A percentile compares a stretch with the other conserved stretches of the same genome.
These are phyloP conservation scores for Saccharomycopsis fodiens DNA, from an alignment of 805 yeast genomes.

Conservation along the genomic window DNA sequence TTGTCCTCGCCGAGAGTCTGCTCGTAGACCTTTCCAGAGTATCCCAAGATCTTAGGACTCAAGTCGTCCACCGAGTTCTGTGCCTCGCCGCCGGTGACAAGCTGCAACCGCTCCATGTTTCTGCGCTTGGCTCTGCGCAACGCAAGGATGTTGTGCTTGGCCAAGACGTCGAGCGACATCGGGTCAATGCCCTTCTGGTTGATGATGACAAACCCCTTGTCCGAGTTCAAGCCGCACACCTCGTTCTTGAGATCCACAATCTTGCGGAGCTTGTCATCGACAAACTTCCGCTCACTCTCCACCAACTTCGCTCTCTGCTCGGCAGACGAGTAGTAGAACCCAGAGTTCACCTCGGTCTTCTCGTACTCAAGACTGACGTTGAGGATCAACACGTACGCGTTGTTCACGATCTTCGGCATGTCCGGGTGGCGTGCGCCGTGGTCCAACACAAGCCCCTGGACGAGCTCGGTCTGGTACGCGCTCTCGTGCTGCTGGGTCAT, in stretches of 20 bases:
- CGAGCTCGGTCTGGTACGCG: constrained; percentile 73
- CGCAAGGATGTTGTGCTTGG: constrained; percentile 88
- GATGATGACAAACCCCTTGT: constrained; percentile 82
- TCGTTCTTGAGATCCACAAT: constrained; percentile 89
- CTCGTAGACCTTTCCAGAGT: constrained; percentile 85
- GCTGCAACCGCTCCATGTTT: constrained; percentile 96
- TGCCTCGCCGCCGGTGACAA: constrained; percentile 95
- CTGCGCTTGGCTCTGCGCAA: constrained; percentile 97
- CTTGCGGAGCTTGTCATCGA: constrained; percentile 85
- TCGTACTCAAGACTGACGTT: constrained; percentile 96
- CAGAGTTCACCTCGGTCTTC: constrained; percentile 94
- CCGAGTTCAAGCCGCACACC: constrained; percentile 71
- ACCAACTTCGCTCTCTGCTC: constrained; percentile 95
- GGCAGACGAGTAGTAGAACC: constrained; percentile 89
- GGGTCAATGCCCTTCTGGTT: constrained; percentile 99
- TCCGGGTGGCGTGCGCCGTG: constrained; percentile 99
- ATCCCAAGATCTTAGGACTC: constrained; percentile 71
- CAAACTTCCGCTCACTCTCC: constrained; percentile 86
- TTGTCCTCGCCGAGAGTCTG: constrained; percentile 95
- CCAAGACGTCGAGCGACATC: constrained; percentile 89
- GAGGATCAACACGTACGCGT: constrained; percentile 78
- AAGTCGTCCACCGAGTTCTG: constrained; percentile 96
- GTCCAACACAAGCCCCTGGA: constrained; percentile 88
- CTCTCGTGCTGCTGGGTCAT: constrained; percentile 96
- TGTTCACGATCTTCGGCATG: constrained; percentile 84